Conservation (phyloP, 768 basidiomycete genomes). For the Boletus rex-veris region DNA sequence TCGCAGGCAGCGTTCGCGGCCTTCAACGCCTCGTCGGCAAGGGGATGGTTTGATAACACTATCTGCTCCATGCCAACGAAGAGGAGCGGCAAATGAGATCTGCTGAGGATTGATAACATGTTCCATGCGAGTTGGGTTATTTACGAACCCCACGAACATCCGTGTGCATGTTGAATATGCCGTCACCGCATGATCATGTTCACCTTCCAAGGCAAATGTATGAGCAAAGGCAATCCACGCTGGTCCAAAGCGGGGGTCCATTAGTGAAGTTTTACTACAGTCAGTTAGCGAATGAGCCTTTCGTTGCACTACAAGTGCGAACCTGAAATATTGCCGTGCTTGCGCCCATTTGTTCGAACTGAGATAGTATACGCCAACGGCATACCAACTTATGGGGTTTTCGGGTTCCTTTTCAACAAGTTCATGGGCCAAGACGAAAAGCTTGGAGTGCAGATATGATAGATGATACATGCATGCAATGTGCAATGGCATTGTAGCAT, state of each 20-base stretch:
- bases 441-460: slow-evolving; percentile 82
- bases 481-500: slow-evolving; percentile 87
- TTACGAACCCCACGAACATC: slow-evolving; percentile 84
- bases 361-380: slow-evolving; percentile 97
- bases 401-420: slow-evolving; percentile 94
- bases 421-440: slow-evolving; percentile 96
- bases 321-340: slow-evolving; percentile 95
- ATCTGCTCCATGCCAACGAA: slow-evolving; percentile 99
- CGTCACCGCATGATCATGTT: slow-evolving; percentile 97
- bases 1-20: slow-evolving; percentile 81
- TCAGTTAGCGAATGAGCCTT: slow-evolving; percentile 5
- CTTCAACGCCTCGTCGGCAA: slow-evolving; percentile 86
- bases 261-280: slow-evolving; percentile 86
- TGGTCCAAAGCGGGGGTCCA: slow-evolving; percentile 94
- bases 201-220: slow-evolving; percentile 94
- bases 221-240: slow-evolving; percentile 99
- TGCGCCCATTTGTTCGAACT: slow-evolving; percentile 83
- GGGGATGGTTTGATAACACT: slow-evolving; percentile 70
- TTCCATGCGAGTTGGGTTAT: neutral
- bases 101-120: slow-evolving; percentile 32
- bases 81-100: slow-evolving; percentile 92
- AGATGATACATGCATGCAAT: slow-evolving; percentile 98
- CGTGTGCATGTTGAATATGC: slow-evolving; percentile 96
- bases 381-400: slow-evolving; percentile 94
- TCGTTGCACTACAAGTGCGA: slow-evolving; percentile 11